Evolutionary conservation across 345 rosid genomes (phyloP).

Genomic region (Cardiospermum halicacabum): DNA sequence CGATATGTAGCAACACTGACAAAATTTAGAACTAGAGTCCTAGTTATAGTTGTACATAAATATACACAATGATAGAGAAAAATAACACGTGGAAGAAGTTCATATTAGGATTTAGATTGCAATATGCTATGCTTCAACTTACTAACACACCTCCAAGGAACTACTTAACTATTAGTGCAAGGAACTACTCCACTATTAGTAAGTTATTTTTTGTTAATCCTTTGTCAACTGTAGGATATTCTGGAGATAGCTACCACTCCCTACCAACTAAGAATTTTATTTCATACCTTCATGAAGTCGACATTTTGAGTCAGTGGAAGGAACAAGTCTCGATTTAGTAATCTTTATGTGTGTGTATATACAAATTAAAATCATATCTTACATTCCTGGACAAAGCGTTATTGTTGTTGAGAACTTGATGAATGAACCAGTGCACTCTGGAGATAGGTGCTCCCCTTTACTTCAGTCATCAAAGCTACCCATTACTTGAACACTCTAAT

Average conservation of each 20-base stretch:
- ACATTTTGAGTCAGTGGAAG: background rate
- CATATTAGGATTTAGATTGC: background rate
- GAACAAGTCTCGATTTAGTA: background rate
- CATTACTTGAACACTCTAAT: slow-evolving; percentile 86
- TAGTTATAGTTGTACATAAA: background rate
- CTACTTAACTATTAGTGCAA: too few relatives aligned
- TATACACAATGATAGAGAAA: background rate
- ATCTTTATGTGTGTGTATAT: too few relatives aligned
- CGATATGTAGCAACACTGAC: background rate
- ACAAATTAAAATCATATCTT: slow-evolving; percentile 8
- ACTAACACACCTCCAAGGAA: background rate
- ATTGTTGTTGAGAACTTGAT: slow-evolving; percentile 60
- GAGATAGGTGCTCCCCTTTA: slow-evolving; percentile 73
- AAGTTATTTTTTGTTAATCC: slow-evolving; percentile 67
- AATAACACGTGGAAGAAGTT: background rate
- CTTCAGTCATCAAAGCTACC: slow-evolving; percentile 92
- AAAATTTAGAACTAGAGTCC: background rate
- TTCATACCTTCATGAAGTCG: slow-evolving; percentile 57
- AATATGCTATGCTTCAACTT: background rate
- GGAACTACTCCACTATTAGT: slow-evolving; percentile 59
- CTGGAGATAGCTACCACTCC: slow-evolving; percentile 79
- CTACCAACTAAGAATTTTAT: slow-evolving; percentile 91
- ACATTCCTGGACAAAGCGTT: slow-evolving; percentile 88
- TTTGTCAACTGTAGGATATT: slow-evolving; percentile 69
- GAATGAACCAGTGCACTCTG: slow-evolving; percentile 69